Conservation (phyloP, 768 basidiomycete genomes). For the Collybia sordida region DNA sequence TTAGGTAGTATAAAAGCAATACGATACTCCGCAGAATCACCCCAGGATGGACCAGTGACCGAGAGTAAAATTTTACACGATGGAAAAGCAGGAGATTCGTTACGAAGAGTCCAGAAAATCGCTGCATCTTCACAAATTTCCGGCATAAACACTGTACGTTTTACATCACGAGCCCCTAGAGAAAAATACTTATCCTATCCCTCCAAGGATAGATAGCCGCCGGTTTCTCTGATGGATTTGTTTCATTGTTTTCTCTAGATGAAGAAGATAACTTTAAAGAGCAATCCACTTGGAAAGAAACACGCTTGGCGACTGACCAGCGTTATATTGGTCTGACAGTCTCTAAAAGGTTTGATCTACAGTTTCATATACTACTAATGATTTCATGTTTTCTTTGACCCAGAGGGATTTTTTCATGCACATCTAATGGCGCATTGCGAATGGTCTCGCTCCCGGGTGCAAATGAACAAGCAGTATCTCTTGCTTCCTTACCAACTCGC, state of each 20-base stretch:
- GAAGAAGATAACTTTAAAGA: conserved; percentile 40
- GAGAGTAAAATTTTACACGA: conserved; percentile 31
- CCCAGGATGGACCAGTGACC: conserved; percentile 30
- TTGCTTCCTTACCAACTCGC: conserved; percentile 60
- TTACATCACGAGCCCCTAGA: not conserved
- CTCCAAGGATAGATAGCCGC: conserved; percentile 63
- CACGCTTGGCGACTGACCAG: conserved; percentile 49
- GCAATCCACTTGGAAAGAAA: conserved; percentile 62
- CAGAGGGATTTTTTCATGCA: conserved; percentile 66
- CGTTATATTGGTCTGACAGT: conserved; percentile 63
- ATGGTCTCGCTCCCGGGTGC: conserved; percentile 34
- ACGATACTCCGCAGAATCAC: conserved; percentile 32
- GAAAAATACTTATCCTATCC: conserved; percentile 5
- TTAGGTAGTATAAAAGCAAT: conserved; percentile 73
- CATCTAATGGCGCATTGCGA: conserved; percentile 73
- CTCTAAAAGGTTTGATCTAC: conserved; percentile 43
- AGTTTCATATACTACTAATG: not conserved
- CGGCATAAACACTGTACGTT: too few relatives aligned
- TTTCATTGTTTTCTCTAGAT: conserved; percentile 41
- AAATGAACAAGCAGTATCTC: conserved; percentile 20
- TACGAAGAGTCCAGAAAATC: too few relatives aligned
- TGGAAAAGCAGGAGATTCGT: conserved; percentile 17
- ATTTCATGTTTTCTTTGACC: not conserved
- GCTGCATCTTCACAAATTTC: too few relatives aligned
- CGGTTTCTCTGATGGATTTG: conserved; percentile 60